Conservation (phyloP, 148 eudicot species). For the Rhododendron ovatum region DNA sequence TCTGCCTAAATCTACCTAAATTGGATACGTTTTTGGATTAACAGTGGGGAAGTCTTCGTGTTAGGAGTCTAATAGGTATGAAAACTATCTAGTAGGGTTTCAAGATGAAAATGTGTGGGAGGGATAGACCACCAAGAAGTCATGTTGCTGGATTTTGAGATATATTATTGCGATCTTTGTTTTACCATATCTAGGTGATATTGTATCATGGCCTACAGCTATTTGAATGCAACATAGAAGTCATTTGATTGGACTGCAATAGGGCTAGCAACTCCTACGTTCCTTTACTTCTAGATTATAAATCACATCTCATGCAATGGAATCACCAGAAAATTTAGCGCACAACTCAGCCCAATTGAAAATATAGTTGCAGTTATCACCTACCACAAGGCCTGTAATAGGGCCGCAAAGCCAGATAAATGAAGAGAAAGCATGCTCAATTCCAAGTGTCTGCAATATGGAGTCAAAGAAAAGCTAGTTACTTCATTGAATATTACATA, state of each 20-base stretch:
- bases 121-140: background rate
- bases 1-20: background rate
- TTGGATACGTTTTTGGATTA: background rate
- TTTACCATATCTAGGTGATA: background rate
- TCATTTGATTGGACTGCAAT: background rate
- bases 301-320: background rate
- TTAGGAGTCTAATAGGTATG: background rate
- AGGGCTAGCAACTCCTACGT: background rate
- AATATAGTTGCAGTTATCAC: slow-evolving; percentile 20
- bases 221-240: background rate
- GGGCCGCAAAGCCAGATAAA: slow-evolving; percentile 99
- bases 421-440: slow-evolving; percentile 91
- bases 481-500: slow-evolving; percentile 3
- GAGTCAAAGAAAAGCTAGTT: slow-evolving; percentile 15
- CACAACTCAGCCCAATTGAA: background rate
- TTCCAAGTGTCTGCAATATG: slow-evolving; percentile 86
- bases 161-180: background rate
- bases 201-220: background rate
- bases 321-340: background rate
- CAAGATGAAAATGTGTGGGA: background rate
- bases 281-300: background rate
- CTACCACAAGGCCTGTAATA: slow-evolving; percentile 98
- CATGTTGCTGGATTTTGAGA: background rate
- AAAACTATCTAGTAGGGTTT: background rate
- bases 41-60: background rate